Percentiles rank a stretch among this genome's conserved stretches.
Conservation (phyloP, 2,329 filamentous ascomycete species). For the Hirsutella thompsonii region DNA sequence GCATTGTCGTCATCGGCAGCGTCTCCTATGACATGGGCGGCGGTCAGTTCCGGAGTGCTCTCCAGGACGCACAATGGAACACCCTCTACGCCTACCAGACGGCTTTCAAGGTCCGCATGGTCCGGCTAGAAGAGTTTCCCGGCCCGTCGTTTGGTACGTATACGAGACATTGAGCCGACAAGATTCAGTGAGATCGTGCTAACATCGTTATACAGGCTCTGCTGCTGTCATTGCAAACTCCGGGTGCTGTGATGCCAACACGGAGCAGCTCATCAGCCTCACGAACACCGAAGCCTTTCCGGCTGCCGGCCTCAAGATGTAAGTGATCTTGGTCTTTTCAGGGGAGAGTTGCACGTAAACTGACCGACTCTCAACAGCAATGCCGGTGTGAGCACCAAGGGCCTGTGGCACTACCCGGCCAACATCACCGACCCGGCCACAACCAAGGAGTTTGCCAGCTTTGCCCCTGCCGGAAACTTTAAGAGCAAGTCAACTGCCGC, state of each 20-base stretch:
- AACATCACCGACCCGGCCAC: conserved; percentile 37
- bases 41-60: conserved; percentile 32
- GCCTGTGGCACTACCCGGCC: conserved; percentile 47
- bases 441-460: conserved; percentile 41
- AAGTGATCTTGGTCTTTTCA: conserved; percentile 4
- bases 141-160: conserved; percentile 32
- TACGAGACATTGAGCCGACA: neutral
- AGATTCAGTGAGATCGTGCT: neutral
- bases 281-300: conserved; percentile 39
- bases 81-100: conserved; percentile 43
- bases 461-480: conserved; percentile 29
- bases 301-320: conserved; percentile 38
- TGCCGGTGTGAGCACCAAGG: conserved; percentile 32
- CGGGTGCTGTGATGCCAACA: conserved; percentile 33
- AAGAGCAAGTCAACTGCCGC: conserved; percentile 31
- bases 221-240: conserved; percentile 5
- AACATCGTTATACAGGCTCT: neutral
- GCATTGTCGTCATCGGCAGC: conserved; percentile 40
- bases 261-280: conserved; percentile 39
- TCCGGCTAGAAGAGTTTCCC: conserved; percentile 45
- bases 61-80: conserved; percentile 43
- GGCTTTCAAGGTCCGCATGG: conserved; percentile 45
- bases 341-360: neutral
- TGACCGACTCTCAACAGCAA: conserved; percentile 11
- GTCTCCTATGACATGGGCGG: conserved; percentile 39